These are phyloP conservation scores for Sanghuangporus baumii DNA, from an alignment of 1,284 basidiomycete genomes.

Conservation along the genomic window DNA sequence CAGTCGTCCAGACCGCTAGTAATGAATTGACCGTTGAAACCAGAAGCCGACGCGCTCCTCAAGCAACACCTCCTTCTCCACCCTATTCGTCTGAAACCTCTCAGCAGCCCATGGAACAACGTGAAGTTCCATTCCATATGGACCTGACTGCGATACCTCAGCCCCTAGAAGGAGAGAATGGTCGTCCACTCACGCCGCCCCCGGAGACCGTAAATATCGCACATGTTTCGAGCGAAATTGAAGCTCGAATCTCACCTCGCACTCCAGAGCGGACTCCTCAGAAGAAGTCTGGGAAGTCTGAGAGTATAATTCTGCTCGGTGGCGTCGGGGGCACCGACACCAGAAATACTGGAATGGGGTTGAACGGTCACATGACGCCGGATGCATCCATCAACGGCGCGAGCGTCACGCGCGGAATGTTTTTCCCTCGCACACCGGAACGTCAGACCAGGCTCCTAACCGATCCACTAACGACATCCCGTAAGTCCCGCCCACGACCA, in stretches of 20 bases:
- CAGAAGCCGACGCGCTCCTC: background rate
- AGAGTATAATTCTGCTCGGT: slow-evolving; percentile 4
- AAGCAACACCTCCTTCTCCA: slow-evolving; percentile 9
- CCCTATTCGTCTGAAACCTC: slow-evolving; percentile 6
- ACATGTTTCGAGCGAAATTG: background rate
- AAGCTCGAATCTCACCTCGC: slow-evolving; percentile 7
- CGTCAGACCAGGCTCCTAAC: slow-evolving; percentile 24
- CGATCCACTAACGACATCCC: slow-evolving; percentile 32
- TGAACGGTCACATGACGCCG: slow-evolving; percentile 10
- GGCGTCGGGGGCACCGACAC: background rate
- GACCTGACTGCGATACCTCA: background rate
- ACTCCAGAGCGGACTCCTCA: slow-evolving; percentile 9
- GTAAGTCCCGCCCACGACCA: slow-evolving; percentile 29
- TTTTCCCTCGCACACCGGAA: slow-evolving; percentile 25
- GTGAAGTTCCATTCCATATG: background rate
- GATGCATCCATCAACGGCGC: slow-evolving; percentile 8
- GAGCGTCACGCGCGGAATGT: background rate
- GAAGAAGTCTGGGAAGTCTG: slow-evolving; percentile 23
- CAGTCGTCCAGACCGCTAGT: background rate
- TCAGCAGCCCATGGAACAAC: background rate
- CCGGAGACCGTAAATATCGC: slow-evolving; percentile 6
- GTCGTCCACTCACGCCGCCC: slow-evolving; percentile 18
- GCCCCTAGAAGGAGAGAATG: background rate
- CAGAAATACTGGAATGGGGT: background rate
- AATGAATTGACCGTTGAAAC: background rate